phyloP scores from a whole-genome alignment of 495 filamentous ascomycete species.

The Massariosphaeria phaeospora region DNA sequence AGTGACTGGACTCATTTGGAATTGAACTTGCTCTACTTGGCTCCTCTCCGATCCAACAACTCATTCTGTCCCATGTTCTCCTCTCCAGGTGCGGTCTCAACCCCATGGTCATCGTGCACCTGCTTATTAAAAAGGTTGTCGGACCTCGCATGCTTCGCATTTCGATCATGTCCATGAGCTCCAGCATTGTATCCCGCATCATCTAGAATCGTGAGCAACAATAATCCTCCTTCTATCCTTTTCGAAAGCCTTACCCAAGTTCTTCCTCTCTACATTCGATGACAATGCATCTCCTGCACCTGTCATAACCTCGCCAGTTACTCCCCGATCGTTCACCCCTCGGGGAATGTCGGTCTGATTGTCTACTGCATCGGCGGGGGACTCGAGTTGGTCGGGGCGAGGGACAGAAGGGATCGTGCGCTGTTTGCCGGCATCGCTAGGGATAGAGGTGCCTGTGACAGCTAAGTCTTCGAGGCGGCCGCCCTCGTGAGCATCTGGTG shows the following conservation, averaged over 20 bases:
- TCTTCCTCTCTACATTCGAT: constrained; percentile 47
- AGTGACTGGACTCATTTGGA: too few relatives aligned
- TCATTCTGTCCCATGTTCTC: constrained; percentile 21
- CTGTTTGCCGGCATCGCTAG: constrained; percentile 51
- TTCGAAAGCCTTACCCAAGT: too few relatives aligned
- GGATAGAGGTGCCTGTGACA: constrained; percentile 48
- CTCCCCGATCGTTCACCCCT: constrained; percentile 45
- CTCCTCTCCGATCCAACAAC: constrained; percentile 10
- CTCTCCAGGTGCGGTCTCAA: constrained; percentile 26
- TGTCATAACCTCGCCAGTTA: constrained; percentile 48
- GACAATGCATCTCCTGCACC: constrained; percentile 50
- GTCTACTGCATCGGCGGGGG: constrained; percentile 46
- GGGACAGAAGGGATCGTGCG: constrained; percentile 54
- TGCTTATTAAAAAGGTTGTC: neutral
- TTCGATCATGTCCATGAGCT: constrained; percentile 4
- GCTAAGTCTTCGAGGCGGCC: constrained; percentile 51
- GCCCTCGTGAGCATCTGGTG: constrained; percentile 35
- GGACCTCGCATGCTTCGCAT: constrained; percentile 13
- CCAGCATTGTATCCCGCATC: neutral
- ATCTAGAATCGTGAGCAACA: too few relatives aligned
- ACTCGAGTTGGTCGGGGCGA: constrained; percentile 48
- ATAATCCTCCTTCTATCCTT: too few relatives aligned
- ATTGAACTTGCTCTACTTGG: too few relatives aligned
- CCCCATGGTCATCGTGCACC: neutral
- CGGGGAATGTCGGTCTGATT: constrained; percentile 52